Base-by-base conservation (phyloP, 176 grass and related monocot species). In the Urochloa ruziziensis region DNA sequence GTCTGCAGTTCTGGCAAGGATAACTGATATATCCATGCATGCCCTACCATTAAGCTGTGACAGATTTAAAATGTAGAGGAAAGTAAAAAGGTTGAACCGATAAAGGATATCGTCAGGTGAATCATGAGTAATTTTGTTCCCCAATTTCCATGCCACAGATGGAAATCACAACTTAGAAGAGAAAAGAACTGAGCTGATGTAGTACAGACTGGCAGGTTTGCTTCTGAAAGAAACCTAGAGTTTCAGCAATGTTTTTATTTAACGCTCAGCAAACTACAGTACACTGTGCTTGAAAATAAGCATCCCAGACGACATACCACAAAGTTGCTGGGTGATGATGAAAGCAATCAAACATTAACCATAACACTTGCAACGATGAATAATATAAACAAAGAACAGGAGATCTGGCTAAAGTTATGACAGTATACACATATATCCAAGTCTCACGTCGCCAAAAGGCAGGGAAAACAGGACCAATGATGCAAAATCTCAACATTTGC, bases 401-500 rank as follows among this genome's bases (percentile, higher is more conserved):
- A 27, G 53, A 35, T 12, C 28, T 39, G 28, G 11, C 40, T 17
- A 71, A 77, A 27, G 57, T 58, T 36, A 61, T 53, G 53, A 79
- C 75, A 66, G 49, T 25, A 48, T 65, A 77, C 65, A 78, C 72
- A 82, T 67, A 40, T 58, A 59, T 8, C 56, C n/a, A 37, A 72
- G 64, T 15, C 7, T 64, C 54, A 16, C 54, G 5, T 85, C 48
- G 27, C 39, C 28, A 66, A 62, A 64, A 24, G 52, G 19, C 44
- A 21, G 6, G 10, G 29, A 1, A n/a, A 66, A 65, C 18, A 79
- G 65, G 46, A 78, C 23, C 6, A 37, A 21, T 27, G 46, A 18
- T 23, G 12, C 36, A 77, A 86, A 59, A 73, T 58, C 46, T 65
- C 6, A 82, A 82, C 63, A 85, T 77, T n/a, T 77, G 72, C 71